Evolutionary conservation across 176 grass and related monocot species (phyloP), one percentile per base, ranked within the genome.

Genomic region (Miscanthus lutarioriparius): DNA sequence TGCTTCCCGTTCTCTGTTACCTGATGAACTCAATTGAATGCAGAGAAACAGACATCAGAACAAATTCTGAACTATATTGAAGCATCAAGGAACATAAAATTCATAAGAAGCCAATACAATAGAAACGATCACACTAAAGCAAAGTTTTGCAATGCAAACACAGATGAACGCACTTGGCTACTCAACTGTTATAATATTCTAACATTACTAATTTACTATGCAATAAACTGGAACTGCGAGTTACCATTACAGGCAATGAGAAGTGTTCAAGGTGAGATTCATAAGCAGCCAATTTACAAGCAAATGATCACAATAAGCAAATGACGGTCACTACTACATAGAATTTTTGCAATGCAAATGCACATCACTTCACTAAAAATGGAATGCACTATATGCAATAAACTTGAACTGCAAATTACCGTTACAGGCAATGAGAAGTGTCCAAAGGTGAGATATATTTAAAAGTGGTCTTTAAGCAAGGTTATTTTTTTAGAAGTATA

Each of bases 1-100:
- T 95, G 91, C 78, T 89, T 99, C 22, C 93, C 96, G 2, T 89
- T 89, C 64, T 95, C 93, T 0, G 93, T 98, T 11, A 98, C 93
- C 96, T 98, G 89, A 26, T 66, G 76, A 89, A 25, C 36, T 48
- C 7, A 84, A 69, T 1, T 38, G 15, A 38, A 82, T 10, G 39
- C 1, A 19, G 6, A 89, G 72, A 68, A 80, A 44, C 0, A 12
- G 0, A 15, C 2, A 72, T 88, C 26, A 78, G 77, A 49, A 28
- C 10, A 67, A 40, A 83, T 47, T 4, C 44, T 27, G 38, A 75
- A 28, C 20, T 19, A 15, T 7, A 26, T 6, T 23, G 8, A 82
- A 69, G 7, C 74, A 64, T 41, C 17, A 59, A 28, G 15, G 15
- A 85, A 65, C 6, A 15, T 17, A 10, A 32, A 10, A 67, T 12